phyloP scores from a whole-genome alignment of 768 basidiomycete genomes.

The Austroboletus festivus region DNA sequence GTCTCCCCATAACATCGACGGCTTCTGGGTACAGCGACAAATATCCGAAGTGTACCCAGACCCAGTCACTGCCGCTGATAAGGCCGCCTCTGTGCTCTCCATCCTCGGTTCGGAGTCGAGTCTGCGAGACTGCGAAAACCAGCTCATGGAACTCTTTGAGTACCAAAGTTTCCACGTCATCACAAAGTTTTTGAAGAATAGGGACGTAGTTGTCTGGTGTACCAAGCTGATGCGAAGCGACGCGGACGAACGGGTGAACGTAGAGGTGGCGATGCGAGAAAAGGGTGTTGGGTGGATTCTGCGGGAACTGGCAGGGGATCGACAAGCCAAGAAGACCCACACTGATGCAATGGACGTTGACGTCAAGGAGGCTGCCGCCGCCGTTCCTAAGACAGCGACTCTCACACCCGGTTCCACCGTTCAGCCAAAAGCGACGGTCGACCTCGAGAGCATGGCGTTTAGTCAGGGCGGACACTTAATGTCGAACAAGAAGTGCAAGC shows the following conservation, averaged over 20 bases:
- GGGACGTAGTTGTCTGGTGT: slow-evolving; percentile 96
- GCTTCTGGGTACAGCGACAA: slow-evolving; percentile 97
- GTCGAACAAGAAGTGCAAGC: slow-evolving; percentile 98
- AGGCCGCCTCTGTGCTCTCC: slow-evolving; percentile 78
- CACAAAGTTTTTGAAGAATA: slow-evolving; percentile 88
- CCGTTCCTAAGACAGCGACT: slow-evolving; percentile 78
- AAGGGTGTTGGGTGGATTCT: slow-evolving; percentile 96
- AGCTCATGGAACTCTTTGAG: slow-evolving; percentile 95
- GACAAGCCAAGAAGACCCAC: slow-evolving; percentile 51
- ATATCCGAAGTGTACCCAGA: slow-evolving; percentile 90
- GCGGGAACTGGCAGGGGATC: slow-evolving; percentile 80
- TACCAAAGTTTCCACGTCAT: slow-evolving; percentile 89
- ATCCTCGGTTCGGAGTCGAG: slow-evolving; percentile 85
- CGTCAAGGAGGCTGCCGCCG: slow-evolving; percentile 40
- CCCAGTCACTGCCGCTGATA: slow-evolving; percentile 90
- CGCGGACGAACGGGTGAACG: slow-evolving; percentile 84
- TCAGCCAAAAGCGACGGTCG: slow-evolving; percentile 81
- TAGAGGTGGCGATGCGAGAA: slow-evolving; percentile 98
- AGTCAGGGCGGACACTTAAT: slow-evolving; percentile 94
- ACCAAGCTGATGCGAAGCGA: slow-evolving; percentile 91
- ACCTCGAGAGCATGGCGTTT: slow-evolving; percentile 94
- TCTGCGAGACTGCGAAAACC: slow-evolving; percentile 91
- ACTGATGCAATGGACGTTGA: slow-evolving; percentile 81
- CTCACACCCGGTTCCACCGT: slow-evolving; percentile 84
- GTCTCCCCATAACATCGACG: slow-evolving; percentile 89